Evolutionary conservation across 2,329 filamentous ascomycete species (phyloP).

Genomic region (Monosporascus ibericus): DNA sequence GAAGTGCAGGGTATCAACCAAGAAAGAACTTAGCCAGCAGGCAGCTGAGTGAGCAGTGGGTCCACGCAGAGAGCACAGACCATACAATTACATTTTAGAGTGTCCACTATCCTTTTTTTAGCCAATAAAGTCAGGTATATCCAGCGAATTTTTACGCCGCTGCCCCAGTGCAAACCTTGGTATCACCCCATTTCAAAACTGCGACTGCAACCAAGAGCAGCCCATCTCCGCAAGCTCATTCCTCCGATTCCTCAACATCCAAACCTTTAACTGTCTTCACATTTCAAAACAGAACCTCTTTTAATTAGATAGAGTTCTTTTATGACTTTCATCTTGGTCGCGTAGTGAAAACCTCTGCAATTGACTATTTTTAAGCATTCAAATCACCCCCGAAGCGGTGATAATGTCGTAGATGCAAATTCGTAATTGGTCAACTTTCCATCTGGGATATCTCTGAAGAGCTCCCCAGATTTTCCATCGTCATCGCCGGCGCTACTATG

Average conservation of each 20-base stretch:
- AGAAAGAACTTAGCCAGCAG: neutral
- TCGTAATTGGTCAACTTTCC: slow-evolving; percentile 18
- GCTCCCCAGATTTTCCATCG: slow-evolving; percentile 25
- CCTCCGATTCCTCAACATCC: slow-evolving; percentile 21
- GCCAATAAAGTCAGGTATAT: neutral
- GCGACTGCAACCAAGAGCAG: neutral
- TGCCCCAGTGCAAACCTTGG: slow-evolving; percentile 1
- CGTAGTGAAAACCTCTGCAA: slow-evolving; percentile 10
- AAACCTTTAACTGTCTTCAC: slow-evolving; percentile 9
- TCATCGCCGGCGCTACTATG: slow-evolving; percentile 30
- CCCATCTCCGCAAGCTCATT: neutral
- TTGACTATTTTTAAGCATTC: slow-evolving; percentile 16
- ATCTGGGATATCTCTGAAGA: slow-evolving; percentile 16
- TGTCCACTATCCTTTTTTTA: neutral
- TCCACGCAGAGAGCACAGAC: neutral
- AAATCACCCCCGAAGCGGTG: slow-evolving; percentile 1
- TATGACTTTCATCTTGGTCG: slow-evolving; percentile 12
- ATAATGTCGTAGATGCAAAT: slow-evolving; percentile 8
- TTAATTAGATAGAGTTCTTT: slow-evolving; percentile 2
- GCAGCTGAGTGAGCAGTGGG: neutral
- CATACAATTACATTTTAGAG: neutral
- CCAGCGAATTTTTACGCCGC: neutral
- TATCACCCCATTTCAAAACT: slow-evolving; percentile 17
- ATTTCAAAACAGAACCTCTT: slow-evolving; percentile 4
- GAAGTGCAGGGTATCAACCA: neutral